Evolutionary conservation across 2,329 filamentous ascomycete genomes (phyloP).

Genomic region (Bipolaris cookei): DNA sequence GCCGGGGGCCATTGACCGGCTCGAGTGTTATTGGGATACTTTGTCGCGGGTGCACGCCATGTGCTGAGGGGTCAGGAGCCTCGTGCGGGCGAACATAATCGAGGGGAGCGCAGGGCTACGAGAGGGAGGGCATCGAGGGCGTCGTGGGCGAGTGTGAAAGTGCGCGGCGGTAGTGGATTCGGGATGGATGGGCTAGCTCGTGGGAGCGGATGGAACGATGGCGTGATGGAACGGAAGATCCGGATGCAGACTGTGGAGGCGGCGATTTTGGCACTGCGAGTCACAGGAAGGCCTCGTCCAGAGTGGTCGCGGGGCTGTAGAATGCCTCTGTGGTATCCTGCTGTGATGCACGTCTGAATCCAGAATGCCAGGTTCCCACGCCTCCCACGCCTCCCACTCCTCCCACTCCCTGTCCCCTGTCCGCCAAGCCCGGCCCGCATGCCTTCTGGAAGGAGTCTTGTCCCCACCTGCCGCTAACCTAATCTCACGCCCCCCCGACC

Average conservation of each 20-base stretch:
- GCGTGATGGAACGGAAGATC: not conserved
- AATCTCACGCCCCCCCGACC: not conserved
- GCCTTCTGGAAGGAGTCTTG: slow-evolving; percentile 16
- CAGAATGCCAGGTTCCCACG: slow-evolving; percentile 25
- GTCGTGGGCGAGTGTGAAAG: slow-evolving; percentile 7
- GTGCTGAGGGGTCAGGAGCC: slow-evolving; percentile 29
- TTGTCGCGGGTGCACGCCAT: slow-evolving; percentile 36
- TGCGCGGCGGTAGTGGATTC: slow-evolving; percentile 18
- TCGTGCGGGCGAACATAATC: slow-evolving; percentile 41
- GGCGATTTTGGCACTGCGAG: not conserved
- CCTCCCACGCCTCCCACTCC: slow-evolving; percentile 8
- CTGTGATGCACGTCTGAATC: slow-evolving; percentile 26
- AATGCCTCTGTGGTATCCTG: slow-evolving; percentile 3
- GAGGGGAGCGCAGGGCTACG: slow-evolving; percentile 27
- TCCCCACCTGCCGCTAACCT: slow-evolving; percentile 2
- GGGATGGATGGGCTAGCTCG: slow-evolving; percentile 14
- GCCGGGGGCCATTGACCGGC: slow-evolving; percentile 32
- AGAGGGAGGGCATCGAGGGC: slow-evolving; percentile 25
- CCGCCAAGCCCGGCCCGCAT: slow-evolving; percentile 14
- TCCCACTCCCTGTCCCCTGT: slow-evolving; percentile 11
- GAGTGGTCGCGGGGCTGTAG: slow-evolving; percentile 12
- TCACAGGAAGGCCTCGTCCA: slow-evolving; percentile 1
- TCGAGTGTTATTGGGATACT: slow-evolving; percentile 22
- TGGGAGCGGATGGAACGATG: not conserved
- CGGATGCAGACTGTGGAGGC: not conserved